Percentiles rank a stretch among this genome's conserved stretches.
Conservation (phyloP, 1,284 basidiomycete species). For the Porodaedalea pini region DNA sequence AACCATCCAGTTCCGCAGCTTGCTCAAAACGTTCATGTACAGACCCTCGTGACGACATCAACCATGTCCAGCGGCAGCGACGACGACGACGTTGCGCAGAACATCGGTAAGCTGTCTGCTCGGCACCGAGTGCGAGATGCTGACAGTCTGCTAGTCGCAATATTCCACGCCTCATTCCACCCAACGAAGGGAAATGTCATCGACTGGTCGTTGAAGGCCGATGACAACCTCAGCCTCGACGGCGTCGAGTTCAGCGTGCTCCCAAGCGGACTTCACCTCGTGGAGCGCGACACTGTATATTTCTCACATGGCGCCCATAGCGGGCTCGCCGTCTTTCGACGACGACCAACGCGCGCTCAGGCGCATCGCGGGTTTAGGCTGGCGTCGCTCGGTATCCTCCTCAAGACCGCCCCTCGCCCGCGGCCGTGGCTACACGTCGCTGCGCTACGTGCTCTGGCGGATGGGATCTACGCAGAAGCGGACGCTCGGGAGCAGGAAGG, state of each 20-base stretch:
- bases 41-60: too few species aligned
- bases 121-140: too few species aligned
- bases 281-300: slow-evolving; percentile 77
- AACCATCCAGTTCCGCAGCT: too few species aligned
- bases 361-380: slow-evolving; percentile 76
- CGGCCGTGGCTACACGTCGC: slow-evolving; percentile 69
- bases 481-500: slow-evolving; percentile 38
- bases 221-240: slow-evolving; percentile 61
- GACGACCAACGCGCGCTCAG: slow-evolving; percentile 59
- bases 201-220: slow-evolving; percentile 69
- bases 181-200: slow-evolving; percentile 73
- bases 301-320: slow-evolving; percentile 66
- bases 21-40: too few species aligned
- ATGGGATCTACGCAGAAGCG: slow-evolving; percentile 49
- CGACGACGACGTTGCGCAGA: too few species aligned
- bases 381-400: slow-evolving; percentile 70
- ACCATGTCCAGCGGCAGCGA: too few species aligned
- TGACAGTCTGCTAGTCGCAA: slow-evolving; percentile 54
- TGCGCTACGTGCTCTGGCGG: slow-evolving; percentile 56
- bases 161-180: slow-evolving; percentile 80
- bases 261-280: slow-evolving; percentile 75
- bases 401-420: slow-evolving; percentile 58
- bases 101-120: not conserved
- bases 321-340: slow-evolving; percentile 68
- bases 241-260: slow-evolving; percentile 74